A percentile compares a stretch with the other conserved stretches of the same genome.
These are phyloP conservation scores for Dendrobium nobile DNA, from an alignment of 106 monocot species.

Conservation along the genomic window DNA sequence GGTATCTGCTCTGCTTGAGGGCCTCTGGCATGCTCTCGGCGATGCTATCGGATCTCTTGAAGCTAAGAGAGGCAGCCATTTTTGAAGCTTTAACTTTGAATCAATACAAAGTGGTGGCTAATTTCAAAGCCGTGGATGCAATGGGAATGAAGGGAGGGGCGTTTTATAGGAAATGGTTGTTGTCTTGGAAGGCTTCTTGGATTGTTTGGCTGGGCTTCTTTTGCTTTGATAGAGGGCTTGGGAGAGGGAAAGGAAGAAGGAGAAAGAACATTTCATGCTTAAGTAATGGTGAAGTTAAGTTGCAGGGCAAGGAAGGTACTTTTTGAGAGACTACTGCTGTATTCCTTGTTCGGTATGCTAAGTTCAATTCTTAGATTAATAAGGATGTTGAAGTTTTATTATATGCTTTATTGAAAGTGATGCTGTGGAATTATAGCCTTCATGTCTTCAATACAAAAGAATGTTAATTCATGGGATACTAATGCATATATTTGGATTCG, in stretches of 20 bases:
- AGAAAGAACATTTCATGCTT: conserved; percentile 16
- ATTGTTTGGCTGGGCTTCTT: neutral
- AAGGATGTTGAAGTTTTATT: too few species aligned
- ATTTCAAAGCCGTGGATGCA: neutral
- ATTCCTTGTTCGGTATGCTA: neutral
- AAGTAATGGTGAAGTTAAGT: conserved; percentile 8
- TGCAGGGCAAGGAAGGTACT: conserved; percentile 32
- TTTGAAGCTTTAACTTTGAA: neutral
- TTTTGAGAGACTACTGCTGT: conserved; percentile 7
- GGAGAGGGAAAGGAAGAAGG: conserved; percentile 2
- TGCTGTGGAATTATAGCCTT: too few species aligned
- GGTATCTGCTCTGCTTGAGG: conserved; percentile 78
- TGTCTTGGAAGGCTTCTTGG: neutral
- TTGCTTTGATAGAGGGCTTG: neutral
- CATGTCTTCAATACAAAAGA: too few species aligned
- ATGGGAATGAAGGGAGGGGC: conserved; percentile 8
- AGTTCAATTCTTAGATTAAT: neutral
- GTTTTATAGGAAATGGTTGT: conserved; percentile 13
- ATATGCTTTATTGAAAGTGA: too few species aligned
- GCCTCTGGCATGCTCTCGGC: conserved; percentile 91
- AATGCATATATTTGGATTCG: too few species aligned
- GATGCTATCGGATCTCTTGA: conserved; percentile 81
- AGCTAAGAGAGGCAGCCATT: conserved; percentile 35
- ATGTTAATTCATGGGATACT: too few species aligned
- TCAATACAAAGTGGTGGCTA: neutral